A percentile compares a stretch with the other conserved stretches of the same genome.
These are phyloP conservation scores for Taiwanofungus camphoratus DNA, from an alignment of 1,284 basidiomycete species.

Conservation along the genomic window DNA sequence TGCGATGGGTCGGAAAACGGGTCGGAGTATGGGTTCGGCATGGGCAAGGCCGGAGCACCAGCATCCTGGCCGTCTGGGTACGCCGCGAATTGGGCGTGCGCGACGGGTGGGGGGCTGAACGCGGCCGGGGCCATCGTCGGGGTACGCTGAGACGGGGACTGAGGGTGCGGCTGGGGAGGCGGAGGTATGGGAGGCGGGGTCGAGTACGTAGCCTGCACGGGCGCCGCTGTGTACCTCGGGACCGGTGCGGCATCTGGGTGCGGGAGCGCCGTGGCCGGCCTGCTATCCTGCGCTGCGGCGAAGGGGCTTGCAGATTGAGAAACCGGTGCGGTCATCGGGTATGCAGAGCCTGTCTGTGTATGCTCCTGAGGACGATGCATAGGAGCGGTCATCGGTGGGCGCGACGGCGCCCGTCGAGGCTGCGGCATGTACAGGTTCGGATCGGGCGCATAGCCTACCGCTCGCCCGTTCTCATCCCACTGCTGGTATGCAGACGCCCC, in stretches of 20 bases:
- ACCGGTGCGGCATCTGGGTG: background rate
- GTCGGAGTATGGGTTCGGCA: background rate
- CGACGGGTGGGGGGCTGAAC: too few relatives aligned
- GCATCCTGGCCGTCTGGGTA: background rate
- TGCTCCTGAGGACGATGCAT: conserved; percentile 8
- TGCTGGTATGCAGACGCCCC: conserved; percentile 26
- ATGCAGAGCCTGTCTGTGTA: background rate
- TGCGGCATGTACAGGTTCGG: conserved; percentile 9
- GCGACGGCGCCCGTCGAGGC: conserved; percentile 9
- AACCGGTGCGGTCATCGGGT: background rate
- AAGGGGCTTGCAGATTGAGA: too few relatives aligned
- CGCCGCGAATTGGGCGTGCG: background rate
- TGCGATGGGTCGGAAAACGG: background rate
- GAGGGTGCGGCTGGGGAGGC: too few relatives aligned
- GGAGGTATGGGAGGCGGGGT: background rate
- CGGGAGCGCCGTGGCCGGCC: too few relatives aligned
- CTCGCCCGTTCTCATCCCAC: conserved; percentile 31
- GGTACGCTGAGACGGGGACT: too few relatives aligned
- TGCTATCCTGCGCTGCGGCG: too few relatives aligned
- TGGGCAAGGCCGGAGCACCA: background rate
- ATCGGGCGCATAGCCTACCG: conserved; percentile 28
- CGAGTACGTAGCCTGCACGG: background rate
- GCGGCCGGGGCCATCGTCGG: too few relatives aligned
- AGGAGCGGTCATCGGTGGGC: conserved; percentile 2
- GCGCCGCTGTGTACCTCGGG: background rate